Base-by-base conservation (phyloP, 352 stramenopile genomes). In the Phytophthora podocarpi region DNA sequence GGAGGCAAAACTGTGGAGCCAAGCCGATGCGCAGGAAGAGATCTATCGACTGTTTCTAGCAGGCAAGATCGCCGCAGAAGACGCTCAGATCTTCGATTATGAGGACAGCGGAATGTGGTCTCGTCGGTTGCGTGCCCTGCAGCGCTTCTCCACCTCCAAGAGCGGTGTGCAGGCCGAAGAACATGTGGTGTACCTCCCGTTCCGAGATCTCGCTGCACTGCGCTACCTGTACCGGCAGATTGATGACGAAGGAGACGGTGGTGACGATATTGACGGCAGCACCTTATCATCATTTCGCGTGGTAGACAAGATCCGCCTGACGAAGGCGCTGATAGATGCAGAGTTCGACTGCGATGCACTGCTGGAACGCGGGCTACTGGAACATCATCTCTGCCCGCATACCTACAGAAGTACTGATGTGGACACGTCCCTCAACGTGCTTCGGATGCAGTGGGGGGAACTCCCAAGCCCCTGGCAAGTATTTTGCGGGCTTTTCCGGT, bases 341-440 rank as follows among this genome's bases (percentile, higher is more conserved):
- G 74, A 91, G 55, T 90, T 92, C 45, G 79, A 93, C 62, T 89
- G 78, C 32, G 81, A 91, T 16, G 69, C 80, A 24, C 76, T 93
- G 16, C 57, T 83, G 27, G 61, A 86, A 39, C 64, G 72, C 7
- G 41, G 61, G 12, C 58, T 91, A 16, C 67, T 93, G 16, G 42
- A 42, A 6, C 77, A 85, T 37, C 85, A 91, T 43, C 65, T 80
- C 21, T 91, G 80, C 31, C 23, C 63, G 5, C 85, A 92, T 52
- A 87, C 80, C 8, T 64, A 85, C 67, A 56, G 68, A 58, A 72
- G 75, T 1, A 81, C 89, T 55, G 69, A 77, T n/a, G 59, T 91
- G 13, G 85, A 93, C 55, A 89, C 78, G 42, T 88, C 77, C 2
- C 74, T 93, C 9, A 73, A 88, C 26, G 74, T 76, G 23, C 70